Percentiles rank a stretch among this genome's conserved stretches.
Evolutionary conservation across 2,329 filamentous ascomycete species (phyloP).

Genomic region (Xylaria sp.): DNA sequence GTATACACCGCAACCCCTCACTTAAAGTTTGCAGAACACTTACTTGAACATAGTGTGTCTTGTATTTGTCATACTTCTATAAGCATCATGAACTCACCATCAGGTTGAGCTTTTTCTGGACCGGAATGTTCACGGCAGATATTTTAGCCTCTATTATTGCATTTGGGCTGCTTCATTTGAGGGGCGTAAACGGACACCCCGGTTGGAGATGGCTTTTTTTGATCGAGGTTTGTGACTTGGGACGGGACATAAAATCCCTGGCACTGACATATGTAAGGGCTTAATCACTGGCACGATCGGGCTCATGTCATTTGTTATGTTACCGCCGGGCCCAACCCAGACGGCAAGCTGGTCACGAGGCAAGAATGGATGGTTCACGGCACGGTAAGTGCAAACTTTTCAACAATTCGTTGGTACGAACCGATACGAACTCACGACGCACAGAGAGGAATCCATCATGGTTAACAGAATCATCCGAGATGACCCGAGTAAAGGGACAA

Average conservation of each 20-base stretch:
- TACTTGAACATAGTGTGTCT: conserved; percentile 32
- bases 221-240: conserved; percentile 47
- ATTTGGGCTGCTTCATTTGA: conserved; percentile 45
- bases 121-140: conserved; percentile 41
- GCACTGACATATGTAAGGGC: conserved; percentile 27
- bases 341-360: conserved; percentile 55
- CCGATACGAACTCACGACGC: not conserved
- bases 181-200: conserved; percentile 42
- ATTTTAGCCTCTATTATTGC: conserved; percentile 45
- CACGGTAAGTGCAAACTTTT: conserved; percentile 41
- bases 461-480: conserved; percentile 62
- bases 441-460: conserved; percentile 57
- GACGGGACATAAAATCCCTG: not conserved
- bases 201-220: conserved; percentile 58
- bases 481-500: conserved; percentile 61
- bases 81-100: conserved; percentile 46
- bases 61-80: conserved; percentile 44
- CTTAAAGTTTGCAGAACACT: not conserved
- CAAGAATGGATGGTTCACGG: conserved; percentile 60
- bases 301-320: conserved; percentile 55
- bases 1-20: conserved; percentile 19
- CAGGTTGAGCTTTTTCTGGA: conserved; percentile 47
- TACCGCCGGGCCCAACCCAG: conserved; percentile 54
- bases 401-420: too few species aligned
- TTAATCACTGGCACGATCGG: conserved; percentile 47